A percentile compares a stretch with the other conserved stretches of the same genome.
Evolutionary conservation across 2,329 filamentous ascomycete species (phyloP).

Genomic region (Xylariaceae sp.): DNA sequence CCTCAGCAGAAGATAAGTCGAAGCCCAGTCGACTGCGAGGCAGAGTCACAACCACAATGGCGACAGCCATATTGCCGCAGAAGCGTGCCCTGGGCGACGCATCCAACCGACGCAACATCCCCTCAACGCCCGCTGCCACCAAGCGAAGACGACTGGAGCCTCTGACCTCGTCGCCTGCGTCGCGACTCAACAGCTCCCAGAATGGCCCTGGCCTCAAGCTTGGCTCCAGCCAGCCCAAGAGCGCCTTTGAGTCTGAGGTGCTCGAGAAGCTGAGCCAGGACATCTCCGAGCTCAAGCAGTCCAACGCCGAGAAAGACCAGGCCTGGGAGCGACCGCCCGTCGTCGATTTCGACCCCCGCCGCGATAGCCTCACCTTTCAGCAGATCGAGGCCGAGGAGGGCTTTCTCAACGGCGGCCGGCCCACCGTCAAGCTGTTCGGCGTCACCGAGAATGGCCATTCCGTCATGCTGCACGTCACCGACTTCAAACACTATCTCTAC

Average conservation of each 20-base stretch:
- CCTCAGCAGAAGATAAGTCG: not conserved
- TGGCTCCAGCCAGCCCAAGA: conserved; percentile 77
- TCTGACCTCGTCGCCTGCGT: conserved; percentile 50
- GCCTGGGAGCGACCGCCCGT: conserved; percentile 70
- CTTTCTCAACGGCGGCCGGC: conserved; percentile 67
- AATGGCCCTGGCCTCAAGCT: conserved; percentile 58
- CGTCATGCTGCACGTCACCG: conserved; percentile 88
- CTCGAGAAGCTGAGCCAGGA: conserved; percentile 95
- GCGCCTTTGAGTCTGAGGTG: conserved; percentile 88
- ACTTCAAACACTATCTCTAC: conserved; percentile 95
- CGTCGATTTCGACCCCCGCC: conserved; percentile 49
- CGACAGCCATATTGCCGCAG: conserved; percentile 55
- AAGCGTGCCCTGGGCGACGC: conserved; percentile 71
- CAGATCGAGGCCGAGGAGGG: conserved; percentile 95
- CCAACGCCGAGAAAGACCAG: conserved; percentile 89
- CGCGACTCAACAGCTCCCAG: conserved; percentile 60
- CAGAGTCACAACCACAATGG: conserved; percentile 35
- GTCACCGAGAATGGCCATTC: conserved; percentile 83
- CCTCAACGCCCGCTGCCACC: conserved; percentile 51
- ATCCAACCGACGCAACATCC: conserved; percentile 60
- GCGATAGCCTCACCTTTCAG: conserved; percentile 79
- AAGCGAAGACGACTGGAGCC: conserved; percentile 84
- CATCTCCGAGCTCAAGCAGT: conserved; percentile 78
- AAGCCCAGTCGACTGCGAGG: not conserved
- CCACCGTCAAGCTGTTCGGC: conserved; percentile 87